Conservation (phyloP, 2,329 filamentous ascomycete genomes). For the Tothia fuscella region DNA sequence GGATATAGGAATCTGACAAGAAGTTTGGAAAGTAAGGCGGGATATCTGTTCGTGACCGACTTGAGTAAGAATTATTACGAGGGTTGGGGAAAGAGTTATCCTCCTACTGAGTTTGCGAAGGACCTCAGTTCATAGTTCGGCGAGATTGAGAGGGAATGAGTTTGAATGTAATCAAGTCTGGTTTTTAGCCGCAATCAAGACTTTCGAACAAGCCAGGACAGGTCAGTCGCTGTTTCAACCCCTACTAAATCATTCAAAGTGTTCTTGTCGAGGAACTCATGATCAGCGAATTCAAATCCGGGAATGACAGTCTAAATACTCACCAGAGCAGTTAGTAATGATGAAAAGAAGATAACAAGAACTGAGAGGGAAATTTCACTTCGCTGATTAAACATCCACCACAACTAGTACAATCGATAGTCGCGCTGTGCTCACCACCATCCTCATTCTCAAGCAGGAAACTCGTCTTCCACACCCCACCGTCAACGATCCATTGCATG, state of each 20-base stretch:
- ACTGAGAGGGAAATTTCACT: slow-evolving; percentile 20
- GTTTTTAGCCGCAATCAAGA: too few species aligned
- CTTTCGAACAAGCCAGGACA: slow-evolving; percentile 33
- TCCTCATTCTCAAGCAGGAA: slow-evolving; percentile 42
- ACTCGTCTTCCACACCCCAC: slow-evolving; percentile 54
- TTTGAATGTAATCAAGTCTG: too few species aligned
- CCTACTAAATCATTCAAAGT: slow-evolving; percentile 25
- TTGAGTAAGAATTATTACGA: too few species aligned
- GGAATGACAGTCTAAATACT: neutral
- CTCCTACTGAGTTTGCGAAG: too few species aligned
- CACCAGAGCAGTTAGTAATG: neutral
- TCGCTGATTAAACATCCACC: slow-evolving; percentile 53
- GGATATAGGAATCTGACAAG: too few species aligned
- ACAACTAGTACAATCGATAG: slow-evolving; percentile 1
- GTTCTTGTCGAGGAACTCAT: neutral
- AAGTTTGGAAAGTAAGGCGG: too few species aligned
- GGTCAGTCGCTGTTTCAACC: slow-evolving; percentile 34
- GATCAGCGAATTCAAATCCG: neutral
- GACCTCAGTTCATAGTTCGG: too few species aligned
- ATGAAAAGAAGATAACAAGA: slow-evolving; percentile 19
- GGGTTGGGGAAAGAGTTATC: too few species aligned
- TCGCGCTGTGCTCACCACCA: slow-evolving; percentile 22
- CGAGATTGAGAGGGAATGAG: too few species aligned
- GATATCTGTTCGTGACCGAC: too few species aligned
- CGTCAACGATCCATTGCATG: slow-evolving; percentile 57